Evolutionary conservation across 2,329 filamentous ascomycete genomes (phyloP).

Genomic region (Didymella segeticola): DNA sequence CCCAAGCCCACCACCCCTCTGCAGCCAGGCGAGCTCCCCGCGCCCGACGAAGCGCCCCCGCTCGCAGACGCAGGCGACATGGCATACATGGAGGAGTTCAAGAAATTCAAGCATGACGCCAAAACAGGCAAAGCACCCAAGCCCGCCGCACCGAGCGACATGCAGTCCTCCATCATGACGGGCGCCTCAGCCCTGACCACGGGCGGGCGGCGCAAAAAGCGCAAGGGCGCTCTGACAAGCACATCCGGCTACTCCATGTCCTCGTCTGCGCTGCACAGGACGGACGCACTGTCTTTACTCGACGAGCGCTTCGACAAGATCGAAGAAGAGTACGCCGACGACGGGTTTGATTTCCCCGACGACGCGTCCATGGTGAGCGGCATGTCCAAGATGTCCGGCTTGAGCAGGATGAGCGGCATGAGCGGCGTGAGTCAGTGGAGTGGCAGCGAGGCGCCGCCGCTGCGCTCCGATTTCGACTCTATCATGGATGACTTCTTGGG

Average conservation of each 20-base stretch:
- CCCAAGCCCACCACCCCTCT: slow-evolving; percentile 53
- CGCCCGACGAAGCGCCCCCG: slow-evolving; percentile 42
- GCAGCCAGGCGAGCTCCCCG: slow-evolving; percentile 51
- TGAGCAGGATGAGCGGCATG: slow-evolving; percentile 47
- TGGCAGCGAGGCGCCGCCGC: slow-evolving; percentile 55
- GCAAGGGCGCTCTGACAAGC: slow-evolving; percentile 90
- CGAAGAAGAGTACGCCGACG: slow-evolving; percentile 75
- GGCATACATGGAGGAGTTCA: slow-evolving; percentile 91
- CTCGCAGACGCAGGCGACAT: slow-evolving; percentile 62
- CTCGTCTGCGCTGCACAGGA: slow-evolving; percentile 83
- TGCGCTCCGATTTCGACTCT: slow-evolving; percentile 80
- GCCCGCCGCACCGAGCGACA: slow-evolving; percentile 63
- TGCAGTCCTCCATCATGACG: slow-evolving; percentile 75
- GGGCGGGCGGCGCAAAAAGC: slow-evolving; percentile 86
- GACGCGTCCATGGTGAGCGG: slow-evolving; percentile 57
- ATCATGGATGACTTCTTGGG: slow-evolving; percentile 95
- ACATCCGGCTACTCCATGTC: slow-evolving; percentile 91
- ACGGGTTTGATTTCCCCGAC: slow-evolving; percentile 43
- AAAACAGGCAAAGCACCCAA: slow-evolving; percentile 56
- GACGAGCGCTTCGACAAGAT: slow-evolving; percentile 92
- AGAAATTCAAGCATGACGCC: slow-evolving; percentile 86
- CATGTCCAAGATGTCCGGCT: slow-evolving; percentile 59
- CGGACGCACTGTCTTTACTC: slow-evolving; percentile 82
- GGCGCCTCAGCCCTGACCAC: slow-evolving; percentile 70
- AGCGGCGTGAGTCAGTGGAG: slow-evolving; percentile 45